These are phyloP conservation scores for Pichia sp. DNA, from an alignment of 1,139 yeast species.

Conservation along the genomic window DNA sequence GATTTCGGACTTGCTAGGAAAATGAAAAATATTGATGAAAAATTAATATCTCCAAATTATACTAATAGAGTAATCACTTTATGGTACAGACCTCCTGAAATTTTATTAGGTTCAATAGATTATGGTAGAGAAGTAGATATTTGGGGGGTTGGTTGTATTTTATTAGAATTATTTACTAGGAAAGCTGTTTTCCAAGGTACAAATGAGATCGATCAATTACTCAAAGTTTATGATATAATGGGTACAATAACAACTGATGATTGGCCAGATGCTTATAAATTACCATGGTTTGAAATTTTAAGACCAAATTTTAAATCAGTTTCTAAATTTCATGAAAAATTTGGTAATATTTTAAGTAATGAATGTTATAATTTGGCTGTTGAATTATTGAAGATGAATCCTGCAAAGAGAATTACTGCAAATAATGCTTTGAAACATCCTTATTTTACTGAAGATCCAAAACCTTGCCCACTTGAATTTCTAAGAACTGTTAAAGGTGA, in stretches of 20 bases:
- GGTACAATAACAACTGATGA: slow-evolving; percentile 73
- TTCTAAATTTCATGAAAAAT: slow-evolving; percentile 43
- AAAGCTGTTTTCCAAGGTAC: slow-evolving; percentile 78
- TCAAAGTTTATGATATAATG: slow-evolving; percentile 69
- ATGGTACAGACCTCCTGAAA: slow-evolving; percentile 97
- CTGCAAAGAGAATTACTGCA: slow-evolving; percentile 56
- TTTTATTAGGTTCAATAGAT: slow-evolving; percentile 79
- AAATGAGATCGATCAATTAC: slow-evolving; percentile 80
- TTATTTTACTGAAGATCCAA: slow-evolving; percentile 67
- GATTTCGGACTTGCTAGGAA: slow-evolving; percentile 92
- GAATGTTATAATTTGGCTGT: slow-evolving; percentile 61
- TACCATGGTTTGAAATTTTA: slow-evolving; percentile 92
- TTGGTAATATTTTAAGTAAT: slow-evolving; percentile 38
- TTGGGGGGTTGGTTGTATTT: slow-evolving; percentile 95
- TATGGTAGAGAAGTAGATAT: slow-evolving; percentile 89
- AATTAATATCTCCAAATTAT: slow-evolving; percentile 58
- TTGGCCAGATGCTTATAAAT: slow-evolving; percentile 70
- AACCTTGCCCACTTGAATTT: slow-evolving; percentile 48
- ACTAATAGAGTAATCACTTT: slow-evolving; percentile 92
- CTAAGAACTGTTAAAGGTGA: slow-evolving; percentile 61
- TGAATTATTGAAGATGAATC: slow-evolving; percentile 60
- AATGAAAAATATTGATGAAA: slow-evolving; percentile 49
- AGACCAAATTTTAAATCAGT: slow-evolving; percentile 48
- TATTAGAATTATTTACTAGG: slow-evolving; percentile 72
- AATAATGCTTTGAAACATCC: slow-evolving; percentile 53